Base-by-base conservation (phyloP, 2,329 filamentous ascomycete genomes). In the Aspergillus texensis region DNA sequence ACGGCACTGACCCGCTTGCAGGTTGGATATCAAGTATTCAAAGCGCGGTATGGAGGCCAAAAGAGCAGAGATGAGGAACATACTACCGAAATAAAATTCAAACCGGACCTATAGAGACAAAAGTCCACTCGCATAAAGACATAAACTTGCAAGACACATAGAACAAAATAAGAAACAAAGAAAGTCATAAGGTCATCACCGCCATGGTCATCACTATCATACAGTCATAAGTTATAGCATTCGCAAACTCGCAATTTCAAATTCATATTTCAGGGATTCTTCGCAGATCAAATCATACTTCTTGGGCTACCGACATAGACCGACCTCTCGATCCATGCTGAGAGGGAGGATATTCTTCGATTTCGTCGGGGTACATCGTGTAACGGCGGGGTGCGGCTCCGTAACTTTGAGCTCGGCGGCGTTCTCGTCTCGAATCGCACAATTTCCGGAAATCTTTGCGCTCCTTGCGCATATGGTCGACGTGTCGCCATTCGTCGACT, bases 401-500 rank as follows among this genome's bases (percentile, higher is more conserved):
- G 16, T 75, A 65, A 57, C 73, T 76, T 54, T 66, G 70, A 30
- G 68, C 59, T 1, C 73, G 71, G 12, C 83, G 77, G 68, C 85
- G 84, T 10, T 74, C 71, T 26, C 80, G 80, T 41, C 77, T 75
- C 4, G 77, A 73, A 3, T 75, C 68, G 64, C 77, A 77, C 71
- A 85, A 80, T 56, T 80, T 73, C 68, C 85, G 82, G 62, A 89
- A 83, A 65, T 88, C 83, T 58, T 82, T 79, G 60, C 82, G 82
- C 71, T 84, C 82, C 68, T 85, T 83, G 64, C 85, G 82, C 74
- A 88, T 83, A 75, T 89, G 84, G 63, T 86, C 85, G 77, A 88
- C 87, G 72, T 90, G 86, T 76, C 89, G 88, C 86, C 89, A 90
- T 74, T 90, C 88, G 6, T 81, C 83, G 71, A 87, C 83, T 16